Evolutionary conservation across 2,329 filamentous ascomycete species (phyloP), one percentile per base, ranked within the genome.

Genomic region (Aspergillus fischeri): DNA sequence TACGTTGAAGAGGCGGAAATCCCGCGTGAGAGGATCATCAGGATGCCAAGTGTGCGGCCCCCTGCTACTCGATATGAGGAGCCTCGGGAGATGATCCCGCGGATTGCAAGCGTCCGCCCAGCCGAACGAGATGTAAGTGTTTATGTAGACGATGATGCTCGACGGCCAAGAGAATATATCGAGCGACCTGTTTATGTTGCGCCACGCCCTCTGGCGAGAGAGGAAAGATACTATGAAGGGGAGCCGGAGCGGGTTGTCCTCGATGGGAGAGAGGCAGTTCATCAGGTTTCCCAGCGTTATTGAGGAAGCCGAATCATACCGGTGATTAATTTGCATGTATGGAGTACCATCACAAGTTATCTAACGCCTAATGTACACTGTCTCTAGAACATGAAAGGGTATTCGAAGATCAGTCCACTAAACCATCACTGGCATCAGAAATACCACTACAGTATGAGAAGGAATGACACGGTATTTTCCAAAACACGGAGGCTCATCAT

Each of bases 1-100:
- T 78, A 77, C 53, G 73, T 87, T 47, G 91, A 92, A 64, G 90
- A 93, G 67, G 83, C 87, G 74, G 60, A 83, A 79, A 41, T 83
- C 79, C 75, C 81, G 3, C 76, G 80, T 38, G 83, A 86, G 56
- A 84, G 85, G 60, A 67, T 82, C 45, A 66, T 81, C 45, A 77
- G 86, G 56, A 77, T 84, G 32, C 69, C 82, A 7, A 88, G 86
- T 67, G 81, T 84, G 35, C 81, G 85, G 49, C 85, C 86, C 21
- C 72, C 75, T n/a, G 59, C 68, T 17, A 59, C 72, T 27, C 73
- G 76, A 55, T 81, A 81, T 59, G 75, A 78, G 48, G 75, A 78
- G 51, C 67, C 68, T 20, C 68, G 67, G 55, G 75, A 76, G 52
- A 63, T 73, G 49, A 63, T 74, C 17, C 69, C 75, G 56, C 73